Evolutionary conservation across 805 yeast species (phyloP), one percentile per base, ranked within the genome.

Genomic region (Spathaspora girioi): DNA sequence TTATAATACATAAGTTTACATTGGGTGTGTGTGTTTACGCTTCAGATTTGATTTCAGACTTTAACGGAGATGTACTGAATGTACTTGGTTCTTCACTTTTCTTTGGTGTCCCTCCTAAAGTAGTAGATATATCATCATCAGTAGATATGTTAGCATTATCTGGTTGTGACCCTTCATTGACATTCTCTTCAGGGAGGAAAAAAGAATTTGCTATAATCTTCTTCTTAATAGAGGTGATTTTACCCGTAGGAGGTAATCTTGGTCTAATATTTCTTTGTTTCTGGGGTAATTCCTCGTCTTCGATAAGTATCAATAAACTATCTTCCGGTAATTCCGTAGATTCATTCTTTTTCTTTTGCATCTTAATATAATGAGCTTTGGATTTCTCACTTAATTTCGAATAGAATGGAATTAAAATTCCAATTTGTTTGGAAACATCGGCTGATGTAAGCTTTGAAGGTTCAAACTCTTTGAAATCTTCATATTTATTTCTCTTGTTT

Each of bases 241-340:
- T 90, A 38, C 97, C 97, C 29, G 89, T 87, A 6, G 97, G 97
- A 11, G 97, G 97, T 47, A 94, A 71, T 60, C 91, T 85, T 1
- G 96, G 86, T 57, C 92, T 77, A 27, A 78, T 77, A 54, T 84
- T 84, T 51, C 92, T 77, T 58, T 84, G 88, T 61, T 89, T 90
- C 51, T 84, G 82, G 0, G 96, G 91, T 58, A 89, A 75, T 50
- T 87, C 92, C 15, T 89, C 97, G 60, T 92, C 97, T 62, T 91
- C 97, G 47, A 87, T 68, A 47, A 75, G 62, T 2, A 50, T 43
- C 11, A 87, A 65, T 3, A 61, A 55, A 20, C 58, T 54, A 15
- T 61, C 58, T 8, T 70, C 67, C n/a, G 83, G 75, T n/a, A 78
- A 70, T 10, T 68, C 73, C 10, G 67, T 62, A 35, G 68, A 54